These are phyloP conservation scores for Solanum hybrid DNA, from an alignment of 305 asterid species.

Conservation along the genomic window DNA sequence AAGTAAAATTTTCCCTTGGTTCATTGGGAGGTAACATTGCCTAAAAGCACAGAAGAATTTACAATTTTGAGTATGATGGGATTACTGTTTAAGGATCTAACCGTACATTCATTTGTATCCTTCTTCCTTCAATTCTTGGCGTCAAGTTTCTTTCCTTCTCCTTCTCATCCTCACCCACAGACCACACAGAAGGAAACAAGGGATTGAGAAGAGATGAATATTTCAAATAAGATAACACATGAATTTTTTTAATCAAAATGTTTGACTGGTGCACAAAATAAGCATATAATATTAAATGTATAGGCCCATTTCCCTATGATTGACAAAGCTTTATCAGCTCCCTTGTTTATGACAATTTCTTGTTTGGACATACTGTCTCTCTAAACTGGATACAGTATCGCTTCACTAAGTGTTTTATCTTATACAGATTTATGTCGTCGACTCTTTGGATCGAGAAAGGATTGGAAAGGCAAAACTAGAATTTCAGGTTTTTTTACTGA, in stretches of 20 bases:
- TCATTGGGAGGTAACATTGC: background rate
- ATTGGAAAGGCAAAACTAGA: slow-evolving; percentile 81
- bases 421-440: slow-evolving; percentile 88
- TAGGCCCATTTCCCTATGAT: background rate
- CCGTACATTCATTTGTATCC: background rate
- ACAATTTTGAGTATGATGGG: background rate
- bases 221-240: background rate
- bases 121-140: background rate
- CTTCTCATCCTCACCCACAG: background rate
- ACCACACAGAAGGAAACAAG: background rate
- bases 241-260: background rate
- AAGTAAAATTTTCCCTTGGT: no score
- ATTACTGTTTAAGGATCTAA: background rate
- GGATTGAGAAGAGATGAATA: background rate
- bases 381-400: background rate
- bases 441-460: slow-evolving; percentile 92
- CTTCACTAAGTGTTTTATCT: slow-evolving; percentile 5
- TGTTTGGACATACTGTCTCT: background rate
- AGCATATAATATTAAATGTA: background rate
- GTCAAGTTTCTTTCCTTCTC: background rate
- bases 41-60: background rate
- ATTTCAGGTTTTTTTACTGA: slow-evolving; percentile 59
- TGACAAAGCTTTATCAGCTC: background rate
- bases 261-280: background rate
- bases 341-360: slow-evolving; percentile 2